Base-by-base conservation (phyloP, 2,329 filamentous ascomycete genomes). In the Apiospora aurea region DNA sequence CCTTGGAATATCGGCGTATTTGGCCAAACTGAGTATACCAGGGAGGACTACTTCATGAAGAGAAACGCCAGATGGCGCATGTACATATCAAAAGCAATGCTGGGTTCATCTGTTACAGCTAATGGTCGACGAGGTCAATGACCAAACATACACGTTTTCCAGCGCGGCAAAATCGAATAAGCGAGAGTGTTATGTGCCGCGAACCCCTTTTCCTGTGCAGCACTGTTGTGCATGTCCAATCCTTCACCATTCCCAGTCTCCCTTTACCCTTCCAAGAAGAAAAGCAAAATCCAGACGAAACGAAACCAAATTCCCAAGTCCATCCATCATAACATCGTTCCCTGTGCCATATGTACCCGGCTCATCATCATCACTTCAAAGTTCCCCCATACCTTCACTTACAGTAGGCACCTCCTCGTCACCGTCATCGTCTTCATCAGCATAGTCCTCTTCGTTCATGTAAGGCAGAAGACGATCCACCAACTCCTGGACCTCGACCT, bases 401-500 rank as follows among this genome's bases (percentile, higher is more conserved):
- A 38, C 7, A 8, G 3, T 38, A 34, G 18, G 14, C n/a, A 29
- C n/a, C 24, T 44, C 67, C 67, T 18, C 46, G 5, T 51, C 44
- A 8, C 34, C 64, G n/a, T 43, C 44, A 5, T 38, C 46, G 6
- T 24, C 26, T 7, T 57, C 69, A 3, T 41, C 68, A 4, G 8
- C 24, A 10, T 29, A 18, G 7, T 57, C 49, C 0, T 69, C 21
- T 14, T 67, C 44, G 18, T 66, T 69, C n/a, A 73, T 14, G 47
- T 72, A 73, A 3, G 72, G 72, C 47, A 82, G 82, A 29, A 89
- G 78, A 41, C 89, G 84, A 77, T 87, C 86, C 81, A 88, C 89
- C 70, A 93, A 83, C 43, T 91, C 90, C 75, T 91, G 88, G 6
- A 92, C 86, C 4, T 80, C 84, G 73, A 92, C 83, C 77, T 89